Percentiles rank a stretch among this genome's conserved stretches.
These are phyloP conservation scores for Yarrowia deformans DNA, from an alignment of 805 yeast species.

Conservation along the genomic window DNA sequence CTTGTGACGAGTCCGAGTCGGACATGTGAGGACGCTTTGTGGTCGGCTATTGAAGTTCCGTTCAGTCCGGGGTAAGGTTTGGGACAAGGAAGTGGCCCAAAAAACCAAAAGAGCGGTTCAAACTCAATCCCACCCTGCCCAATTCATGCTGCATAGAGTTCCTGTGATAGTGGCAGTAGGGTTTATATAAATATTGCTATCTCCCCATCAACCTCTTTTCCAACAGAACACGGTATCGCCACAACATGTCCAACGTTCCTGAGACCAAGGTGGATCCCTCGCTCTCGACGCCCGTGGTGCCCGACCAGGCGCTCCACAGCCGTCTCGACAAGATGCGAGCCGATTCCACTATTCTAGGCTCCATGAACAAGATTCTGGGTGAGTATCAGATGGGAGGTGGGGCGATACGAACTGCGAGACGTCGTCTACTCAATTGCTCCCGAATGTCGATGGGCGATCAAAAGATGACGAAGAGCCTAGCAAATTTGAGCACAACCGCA, in stretches of 20 bases:
- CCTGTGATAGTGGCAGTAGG: constrained; percentile 8
- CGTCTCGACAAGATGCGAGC: constrained; percentile 51
- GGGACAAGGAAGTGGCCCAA: constrained; percentile 35
- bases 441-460: not conserved
- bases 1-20: constrained; percentile 15
- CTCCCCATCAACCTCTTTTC: not conserved
- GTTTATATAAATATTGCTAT: constrained; percentile 36
- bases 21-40: constrained; percentile 19
- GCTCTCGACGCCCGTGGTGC: constrained; percentile 38
- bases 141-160: constrained; percentile 21
- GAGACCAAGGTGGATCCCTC: constrained; percentile 39
- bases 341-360: constrained; percentile 56
- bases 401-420: no score
- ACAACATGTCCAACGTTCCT: constrained; percentile 38
- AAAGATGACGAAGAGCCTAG: not conserved
- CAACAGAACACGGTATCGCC: constrained; percentile 3
- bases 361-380: constrained; percentile 58
- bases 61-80: constrained; percentile 38
- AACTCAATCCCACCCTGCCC: constrained; percentile 39
- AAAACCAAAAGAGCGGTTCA: not conserved
- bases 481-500: not conserved
- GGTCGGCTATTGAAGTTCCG: constrained; percentile 39
- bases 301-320: constrained; percentile 27
- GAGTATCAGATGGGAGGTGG: not conserved
- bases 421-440: constrained; percentile 43